Percentiles rank a stretch among this genome's conserved stretches.
These are phyloP conservation scores for Scedosporium dehoogii DNA, from an alignment of 2,329 filamentous ascomycete genomes.

Conservation along the genomic window DNA sequence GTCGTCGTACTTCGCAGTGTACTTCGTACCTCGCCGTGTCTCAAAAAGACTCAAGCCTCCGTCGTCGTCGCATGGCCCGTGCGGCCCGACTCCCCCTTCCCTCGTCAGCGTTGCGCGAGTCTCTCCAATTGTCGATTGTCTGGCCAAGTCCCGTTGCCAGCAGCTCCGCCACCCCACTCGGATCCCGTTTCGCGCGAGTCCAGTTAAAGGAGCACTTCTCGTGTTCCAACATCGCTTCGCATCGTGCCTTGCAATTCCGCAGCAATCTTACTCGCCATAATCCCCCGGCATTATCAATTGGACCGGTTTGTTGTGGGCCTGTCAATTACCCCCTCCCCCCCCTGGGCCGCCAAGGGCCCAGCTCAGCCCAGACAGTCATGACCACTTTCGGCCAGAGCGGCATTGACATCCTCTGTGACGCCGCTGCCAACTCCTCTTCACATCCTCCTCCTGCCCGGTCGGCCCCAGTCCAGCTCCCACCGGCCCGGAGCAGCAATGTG, in stretches of 20 bases:
- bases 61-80: too few relatives aligned
- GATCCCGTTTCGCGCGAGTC: neutral
- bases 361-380: neutral
- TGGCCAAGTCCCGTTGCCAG: neutral
- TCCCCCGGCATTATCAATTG: neutral
- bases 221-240: neutral
- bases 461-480: neutral
- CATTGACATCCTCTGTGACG: slow-evolving; percentile 6
- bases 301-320: neutral
- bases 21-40: too few relatives aligned
- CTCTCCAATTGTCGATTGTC: neutral
- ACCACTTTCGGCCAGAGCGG: slow-evolving; percentile 4
- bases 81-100: too few relatives aligned
- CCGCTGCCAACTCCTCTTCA: slow-evolving; percentile 4
- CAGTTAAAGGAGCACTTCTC: neutral
- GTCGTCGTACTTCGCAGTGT: too few relatives aligned
- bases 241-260: neutral
- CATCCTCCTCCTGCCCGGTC: neutral
- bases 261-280: neutral
- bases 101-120: neutral
- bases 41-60: too few relatives aligned
- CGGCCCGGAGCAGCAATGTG: neutral
- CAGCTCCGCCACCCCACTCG: neutral
- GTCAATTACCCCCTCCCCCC: neutral
- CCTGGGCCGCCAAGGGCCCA: neutral